A percentile compares a stretch with the other conserved stretches of the same genome.
phyloP scores from a whole-genome alignment of 2,329 filamentous ascomycete genomes.

The Colletotrichum horii region DNA sequence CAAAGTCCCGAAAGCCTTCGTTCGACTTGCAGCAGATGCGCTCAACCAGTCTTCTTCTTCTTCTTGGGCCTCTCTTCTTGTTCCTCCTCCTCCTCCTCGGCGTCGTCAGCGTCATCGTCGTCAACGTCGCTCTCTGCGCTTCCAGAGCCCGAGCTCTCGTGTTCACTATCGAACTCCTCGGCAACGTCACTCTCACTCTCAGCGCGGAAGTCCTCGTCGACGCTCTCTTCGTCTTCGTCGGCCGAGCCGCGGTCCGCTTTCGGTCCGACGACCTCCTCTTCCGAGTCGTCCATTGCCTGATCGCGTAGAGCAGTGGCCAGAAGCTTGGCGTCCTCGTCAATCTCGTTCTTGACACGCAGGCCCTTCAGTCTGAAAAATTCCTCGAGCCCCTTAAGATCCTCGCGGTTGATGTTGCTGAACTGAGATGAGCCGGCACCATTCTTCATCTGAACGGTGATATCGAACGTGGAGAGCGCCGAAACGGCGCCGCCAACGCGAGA shows the following conservation, averaged over 20 bases:
- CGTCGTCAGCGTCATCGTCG: slow-evolving; percentile 52
- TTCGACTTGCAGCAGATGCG: neutral
- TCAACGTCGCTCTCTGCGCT: slow-evolving; percentile 64
- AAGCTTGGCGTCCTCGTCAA: slow-evolving; percentile 86
- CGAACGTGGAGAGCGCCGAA: slow-evolving; percentile 93
- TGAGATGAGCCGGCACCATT: slow-evolving; percentile 85
- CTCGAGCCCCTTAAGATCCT: slow-evolving; percentile 96
- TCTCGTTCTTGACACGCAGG: slow-evolving; percentile 97
- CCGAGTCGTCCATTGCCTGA: slow-evolving; percentile 82
- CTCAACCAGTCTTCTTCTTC: slow-evolving; percentile 47
- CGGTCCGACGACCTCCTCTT: slow-evolving; percentile 76
- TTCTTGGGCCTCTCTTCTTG: slow-evolving; percentile 54
- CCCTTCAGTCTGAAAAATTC: slow-evolving; percentile 97
- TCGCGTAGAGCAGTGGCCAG: slow-evolving; percentile 84
- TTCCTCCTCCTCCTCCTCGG: slow-evolving; percentile 44
- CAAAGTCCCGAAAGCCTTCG: neutral
- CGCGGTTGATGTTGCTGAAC: slow-evolving; percentile 99
- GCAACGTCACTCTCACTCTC: slow-evolving; percentile 95
- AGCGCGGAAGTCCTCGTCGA: slow-evolving; percentile 94
- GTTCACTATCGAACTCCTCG: slow-evolving; percentile 91
- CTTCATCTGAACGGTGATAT: slow-evolving; percentile 94
- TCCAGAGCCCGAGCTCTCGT: slow-evolving; percentile 81
- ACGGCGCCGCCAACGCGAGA: slow-evolving; percentile 94
- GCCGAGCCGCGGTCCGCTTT: slow-evolving; percentile 85
- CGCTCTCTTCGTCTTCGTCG: slow-evolving; percentile 93